Evolutionary conservation across 192 early-diverging fungal species (phyloP).

Genomic region (Umbelopsis isabellina): DNA sequence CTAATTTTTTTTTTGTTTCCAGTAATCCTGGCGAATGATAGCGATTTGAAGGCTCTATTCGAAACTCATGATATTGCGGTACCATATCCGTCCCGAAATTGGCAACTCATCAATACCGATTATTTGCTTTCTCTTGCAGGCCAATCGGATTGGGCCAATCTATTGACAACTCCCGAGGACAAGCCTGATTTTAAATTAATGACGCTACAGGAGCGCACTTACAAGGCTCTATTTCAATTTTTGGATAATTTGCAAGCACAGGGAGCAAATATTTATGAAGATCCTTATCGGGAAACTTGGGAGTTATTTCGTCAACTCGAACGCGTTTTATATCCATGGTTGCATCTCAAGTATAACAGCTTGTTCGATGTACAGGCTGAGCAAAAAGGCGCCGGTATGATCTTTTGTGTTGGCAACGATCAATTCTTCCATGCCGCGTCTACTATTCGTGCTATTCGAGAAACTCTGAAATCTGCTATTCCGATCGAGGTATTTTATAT

Average conservation of each 20-base stretch:
- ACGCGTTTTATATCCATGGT: slow-evolving; percentile 25
- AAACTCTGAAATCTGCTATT: slow-evolving; percentile 40
- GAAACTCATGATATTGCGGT: slow-evolving; percentile 1
- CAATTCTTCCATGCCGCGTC: slow-evolving; percentile 47
- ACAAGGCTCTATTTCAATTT: slow-evolving; percentile 27
- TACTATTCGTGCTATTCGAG: slow-evolving; percentile 42
- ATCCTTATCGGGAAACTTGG: slow-evolving; percentile 24
- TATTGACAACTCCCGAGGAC: slow-evolving; percentile 8
- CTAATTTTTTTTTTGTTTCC: not conserved
- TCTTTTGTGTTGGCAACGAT: slow-evolving; percentile 43
- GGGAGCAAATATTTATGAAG: not conserved
- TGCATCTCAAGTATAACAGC: slow-evolving; percentile 24
- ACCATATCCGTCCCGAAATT: not conserved
- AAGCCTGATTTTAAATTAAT: slow-evolving; percentile 11
- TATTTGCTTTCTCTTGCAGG: slow-evolving; percentile 5
- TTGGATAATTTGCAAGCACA: slow-evolving; percentile 12
- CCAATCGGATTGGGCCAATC: slow-evolving; percentile 5
- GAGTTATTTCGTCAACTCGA: slow-evolving; percentile 30
- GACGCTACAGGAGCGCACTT: slow-evolving; percentile 14
- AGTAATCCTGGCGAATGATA: slow-evolving; percentile 7
- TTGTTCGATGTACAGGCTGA: slow-evolving; percentile 24
- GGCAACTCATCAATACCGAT: slow-evolving; percentile 2
- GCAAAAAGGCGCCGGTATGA: slow-evolving; percentile 26
- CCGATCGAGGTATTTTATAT: slow-evolving; percentile 64
- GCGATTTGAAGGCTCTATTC: not conserved